Evolutionary conservation across 2,329 filamentous ascomycete genomes (phyloP).

Genomic region (Reticulascus tulasneorum): DNA sequence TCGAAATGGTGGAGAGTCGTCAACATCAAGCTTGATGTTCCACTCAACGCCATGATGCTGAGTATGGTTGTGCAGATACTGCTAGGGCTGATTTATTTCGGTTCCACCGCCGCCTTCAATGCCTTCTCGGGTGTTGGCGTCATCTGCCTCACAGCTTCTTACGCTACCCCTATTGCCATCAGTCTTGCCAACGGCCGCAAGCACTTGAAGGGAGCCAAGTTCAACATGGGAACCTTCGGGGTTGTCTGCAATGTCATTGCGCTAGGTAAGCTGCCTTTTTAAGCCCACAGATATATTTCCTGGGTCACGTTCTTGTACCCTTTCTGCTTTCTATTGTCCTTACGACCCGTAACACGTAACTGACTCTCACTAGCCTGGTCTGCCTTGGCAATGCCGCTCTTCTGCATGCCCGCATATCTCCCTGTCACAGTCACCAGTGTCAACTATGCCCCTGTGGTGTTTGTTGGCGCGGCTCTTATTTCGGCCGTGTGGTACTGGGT

Average conservation of each 20-base stretch:
- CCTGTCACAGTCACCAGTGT: conserved; percentile 56
- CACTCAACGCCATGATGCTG: conserved; percentile 69
- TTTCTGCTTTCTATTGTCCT: too few relatives aligned
- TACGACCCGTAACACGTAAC: too few relatives aligned
- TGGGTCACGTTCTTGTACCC: too few relatives aligned
- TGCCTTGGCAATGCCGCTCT: conserved; percentile 64
- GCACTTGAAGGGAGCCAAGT: conserved; percentile 52
- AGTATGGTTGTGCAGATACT: conserved; percentile 61
- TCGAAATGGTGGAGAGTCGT: conserved; percentile 58
- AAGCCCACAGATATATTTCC: too few relatives aligned
- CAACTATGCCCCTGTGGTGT: conserved; percentile 75
- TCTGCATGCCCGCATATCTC: conserved; percentile 67
- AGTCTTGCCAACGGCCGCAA: conserved; percentile 58
- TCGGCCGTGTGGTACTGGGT: conserved; percentile 63
- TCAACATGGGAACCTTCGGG: conserved; percentile 60
- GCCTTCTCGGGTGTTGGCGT: conserved; percentile 68
- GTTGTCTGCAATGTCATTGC: conserved; percentile 59
- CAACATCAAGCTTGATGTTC: conserved; percentile 59
- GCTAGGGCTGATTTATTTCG: conserved; percentile 66
- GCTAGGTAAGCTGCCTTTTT: conserved; percentile 45
- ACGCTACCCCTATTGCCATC: conserved; percentile 63
- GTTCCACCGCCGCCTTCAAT: conserved; percentile 65
- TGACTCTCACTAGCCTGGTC: conserved; percentile 56
- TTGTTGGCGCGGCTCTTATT: conserved; percentile 59
- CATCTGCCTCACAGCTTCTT: conserved; percentile 65